Evolutionary conservation across 257 asterid genomes (phyloP).

Genomic region (Solanum chiquidenum): DNA sequence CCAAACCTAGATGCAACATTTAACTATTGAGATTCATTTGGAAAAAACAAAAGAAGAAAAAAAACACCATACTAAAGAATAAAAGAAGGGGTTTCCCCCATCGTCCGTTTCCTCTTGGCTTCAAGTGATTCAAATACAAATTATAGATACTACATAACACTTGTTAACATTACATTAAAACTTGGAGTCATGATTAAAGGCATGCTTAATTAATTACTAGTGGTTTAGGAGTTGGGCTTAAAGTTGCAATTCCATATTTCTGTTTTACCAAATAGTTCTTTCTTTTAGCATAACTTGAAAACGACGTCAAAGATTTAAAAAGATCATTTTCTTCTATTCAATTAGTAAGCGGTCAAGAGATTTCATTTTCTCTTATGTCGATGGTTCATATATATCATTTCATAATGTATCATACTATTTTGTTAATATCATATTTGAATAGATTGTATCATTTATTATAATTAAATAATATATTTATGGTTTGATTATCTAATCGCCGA

Average conservation of each 20-base stretch:
- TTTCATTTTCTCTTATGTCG: too few species aligned
- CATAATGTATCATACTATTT: background rate
- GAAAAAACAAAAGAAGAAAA: background rate
- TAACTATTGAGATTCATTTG: background rate
- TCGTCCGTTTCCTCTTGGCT: background rate
- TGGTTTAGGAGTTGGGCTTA: conserved; percentile 13
- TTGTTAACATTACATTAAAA: background rate
- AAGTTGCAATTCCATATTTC: background rate
- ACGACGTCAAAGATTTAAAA: background rate
- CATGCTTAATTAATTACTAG: conserved; percentile 4
- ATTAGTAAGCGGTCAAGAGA: background rate
- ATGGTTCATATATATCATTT: too few species aligned
- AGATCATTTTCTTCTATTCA: background rate
- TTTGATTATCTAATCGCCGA: too few species aligned
- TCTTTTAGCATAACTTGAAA: background rate
- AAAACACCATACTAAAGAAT: background rate
- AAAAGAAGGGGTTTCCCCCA: background rate
- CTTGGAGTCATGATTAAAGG: background rate
- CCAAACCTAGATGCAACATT: background rate
- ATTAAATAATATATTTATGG: background rate
- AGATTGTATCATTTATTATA: too few species aligned
- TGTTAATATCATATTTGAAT: background rate
- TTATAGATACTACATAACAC: background rate
- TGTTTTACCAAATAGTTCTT: background rate
- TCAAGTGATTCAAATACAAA: background rate